These are phyloP conservation scores for Sequoiadendron giganteum DNA, from an alignment of 75 land plant species.

Conservation along the genomic window DNA sequence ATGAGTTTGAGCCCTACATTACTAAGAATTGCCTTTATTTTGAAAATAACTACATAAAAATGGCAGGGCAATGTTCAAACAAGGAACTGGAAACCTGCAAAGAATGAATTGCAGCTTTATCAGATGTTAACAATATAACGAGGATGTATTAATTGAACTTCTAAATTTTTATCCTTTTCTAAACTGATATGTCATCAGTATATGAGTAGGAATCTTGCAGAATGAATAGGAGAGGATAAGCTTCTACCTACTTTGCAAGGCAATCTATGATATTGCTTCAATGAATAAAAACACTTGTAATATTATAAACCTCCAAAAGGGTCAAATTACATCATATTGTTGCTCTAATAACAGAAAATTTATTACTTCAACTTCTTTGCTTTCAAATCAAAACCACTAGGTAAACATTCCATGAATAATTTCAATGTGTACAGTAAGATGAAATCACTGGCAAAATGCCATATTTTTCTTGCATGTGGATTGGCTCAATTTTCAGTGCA, in stretches of 20 bases:
- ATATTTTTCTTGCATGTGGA: background rate
- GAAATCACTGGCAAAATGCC: background rate
- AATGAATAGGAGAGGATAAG: background rate
- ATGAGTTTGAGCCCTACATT: background rate
- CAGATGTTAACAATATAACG: background rate
- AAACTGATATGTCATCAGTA: background rate
- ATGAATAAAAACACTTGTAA: background rate
- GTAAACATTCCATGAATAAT: background rate
- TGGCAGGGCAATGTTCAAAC: background rate
- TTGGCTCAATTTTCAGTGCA: background rate
- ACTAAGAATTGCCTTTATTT: background rate
- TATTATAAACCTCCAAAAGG: background rate
- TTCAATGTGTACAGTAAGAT: background rate
- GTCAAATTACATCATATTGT: background rate
- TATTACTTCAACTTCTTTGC: background rate
- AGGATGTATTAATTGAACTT: background rate
- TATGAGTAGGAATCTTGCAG: background rate
- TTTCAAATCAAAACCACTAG: background rate
- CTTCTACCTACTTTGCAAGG: background rate
- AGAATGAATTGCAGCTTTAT: background rate
- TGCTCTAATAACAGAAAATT: background rate
- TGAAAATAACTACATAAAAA: background rate
- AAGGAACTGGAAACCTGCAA: background rate
- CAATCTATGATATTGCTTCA: background rate
- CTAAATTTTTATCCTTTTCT: background rate